Base-by-base conservation (phyloP, 2,329 filamentous ascomycete species). In the Exophiala spinifera region DNA sequence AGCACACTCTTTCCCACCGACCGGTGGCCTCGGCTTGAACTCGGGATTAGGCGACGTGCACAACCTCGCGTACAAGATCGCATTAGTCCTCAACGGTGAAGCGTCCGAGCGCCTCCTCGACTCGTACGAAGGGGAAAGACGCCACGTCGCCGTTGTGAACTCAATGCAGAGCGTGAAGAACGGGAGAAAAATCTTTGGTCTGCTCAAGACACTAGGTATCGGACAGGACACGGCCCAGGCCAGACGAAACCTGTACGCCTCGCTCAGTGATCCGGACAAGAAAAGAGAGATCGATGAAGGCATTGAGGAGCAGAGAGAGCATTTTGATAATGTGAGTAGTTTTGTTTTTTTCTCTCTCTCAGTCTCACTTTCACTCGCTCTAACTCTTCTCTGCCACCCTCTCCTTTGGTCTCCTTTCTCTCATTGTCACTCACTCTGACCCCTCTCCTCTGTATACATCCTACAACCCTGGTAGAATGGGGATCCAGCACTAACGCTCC, bases 1-100 rank as follows among this genome's bases (percentile, higher is more conserved):
- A 4, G 79, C 77, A 1, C 80, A 83, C 54, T 79, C 79, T 14
- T 79, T 83, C 56, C 78, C 72, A 36, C 78, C 78, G 0, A 74
- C 76, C 0, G 81, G 79, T 1, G 81, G 78, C 0, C 79, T 82
- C 61, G 81, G 81, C 1, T 79, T 83, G 77, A 82, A 83, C 61
- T 77, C 77, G 0, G 79, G 79, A 0, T 72, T 83, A 19, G 75
- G 78, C 19, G 79, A 82, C 51, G 74, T 77, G 1, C 69, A 77
- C 21, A 81, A 82, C 52, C 68, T 82, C 0, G 75, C 74, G 21
- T 83, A 79, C 79, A 82, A 82, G 60, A 65, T 75, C 5, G 69
- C 69, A 4, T 67, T 67, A 0, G 68, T 73, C 1, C 68, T 70
- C 20, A 65, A 71, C 19, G 67, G 71, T 55, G 49, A 60, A 51